Base-by-base conservation (phyloP, 2,329 filamentous ascomycete species). In the Hypoxylon rubiginosum region DNA sequence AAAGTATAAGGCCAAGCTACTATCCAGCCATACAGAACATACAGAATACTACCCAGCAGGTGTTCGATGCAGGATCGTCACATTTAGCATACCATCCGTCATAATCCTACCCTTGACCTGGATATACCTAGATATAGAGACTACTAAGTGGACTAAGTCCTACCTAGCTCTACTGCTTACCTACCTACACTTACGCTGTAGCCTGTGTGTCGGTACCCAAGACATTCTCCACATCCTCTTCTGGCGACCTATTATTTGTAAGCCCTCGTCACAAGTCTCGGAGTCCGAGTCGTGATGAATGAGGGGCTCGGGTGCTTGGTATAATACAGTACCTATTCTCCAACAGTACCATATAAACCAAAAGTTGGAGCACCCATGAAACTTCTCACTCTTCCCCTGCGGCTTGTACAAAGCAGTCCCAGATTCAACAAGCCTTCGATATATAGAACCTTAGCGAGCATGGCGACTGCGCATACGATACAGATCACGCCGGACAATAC, bases 391-490 rank as follows among this genome's bases (percentile, higher is more conserved):
- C 2, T 54, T 26, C 28, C 46, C 34, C 41, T 57, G 15, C 46
- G 64, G 30, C 21, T 53, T 58, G 28, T 61, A 34, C 53, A 34
- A 59, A 41, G 15, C 13, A 50, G 46, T 19, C 36, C 53, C 26
- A 46, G 51, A 63, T 43, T 17, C 49, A 26, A 49, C 10, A 69
- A 53, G 10, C 21, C 15, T 15, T 43, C 41, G n/a, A 55, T 51
- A 19, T 54, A 56, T 46, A 66, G 24, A 49, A 51, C 57, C 5
- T 34, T 73, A 41, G 61, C 43, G 56, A 77, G 54, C 48, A 85
- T 85, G 82, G 82, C 84, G 0, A 83, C 83, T 2, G 69, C 85
- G 1, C 82, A 80, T 67, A 81, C 79, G 13, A 84, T 90, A 53
- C 74, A 82, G 19, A 78, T 90, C 56, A 74, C 77, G 4, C 75